These are phyloP conservation scores for Globisporangium sylvaticum DNA, from an alignment of 352 stramenopile species.

Conservation along the genomic window DNA sequence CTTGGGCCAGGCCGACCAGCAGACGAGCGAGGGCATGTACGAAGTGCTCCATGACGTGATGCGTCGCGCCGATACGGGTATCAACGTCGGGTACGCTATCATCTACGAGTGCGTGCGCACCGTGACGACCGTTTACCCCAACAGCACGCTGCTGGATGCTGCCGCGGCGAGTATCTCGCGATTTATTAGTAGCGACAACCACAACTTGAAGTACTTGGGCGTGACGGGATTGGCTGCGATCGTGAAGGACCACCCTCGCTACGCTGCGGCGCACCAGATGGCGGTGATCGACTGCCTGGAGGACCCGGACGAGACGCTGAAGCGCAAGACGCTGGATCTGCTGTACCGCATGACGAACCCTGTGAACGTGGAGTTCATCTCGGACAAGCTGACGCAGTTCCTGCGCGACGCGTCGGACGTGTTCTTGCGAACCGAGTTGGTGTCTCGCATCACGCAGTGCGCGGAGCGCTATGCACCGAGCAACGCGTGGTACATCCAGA, in stretches of 20 bases:
- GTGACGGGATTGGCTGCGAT: slow-evolving; percentile 98
- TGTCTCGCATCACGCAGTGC: slow-evolving; percentile 96
- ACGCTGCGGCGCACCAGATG: slow-evolving; percentile 99
- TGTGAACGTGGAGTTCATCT: slow-evolving; percentile 99
- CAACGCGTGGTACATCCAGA: slow-evolving; percentile 99
- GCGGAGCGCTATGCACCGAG: slow-evolving; percentile 96
- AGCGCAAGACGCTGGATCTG: slow-evolving; percentile 97
- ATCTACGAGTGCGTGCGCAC: slow-evolving; percentile 99
- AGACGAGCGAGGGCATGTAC: slow-evolving; percentile 98
- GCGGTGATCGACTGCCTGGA: slow-evolving; percentile 99
- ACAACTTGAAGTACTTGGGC: slow-evolving; percentile 99
- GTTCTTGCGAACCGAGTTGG: slow-evolving; percentile 97
- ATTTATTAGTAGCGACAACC: slow-evolving; percentile 94
- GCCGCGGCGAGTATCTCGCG: slow-evolving; percentile 90
- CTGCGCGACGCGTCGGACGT: slow-evolving; percentile 94
- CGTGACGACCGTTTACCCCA: slow-evolving; percentile 99
- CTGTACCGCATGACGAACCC: slow-evolving; percentile 99
- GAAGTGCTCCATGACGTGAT: slow-evolving; percentile 98
- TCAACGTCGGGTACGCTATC: slow-evolving; percentile 99
- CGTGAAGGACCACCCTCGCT: slow-evolving; percentile 94
- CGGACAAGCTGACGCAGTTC: slow-evolving; percentile 97
- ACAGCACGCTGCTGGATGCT: slow-evolving; percentile 95
- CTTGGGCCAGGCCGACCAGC: slow-evolving; percentile 93
- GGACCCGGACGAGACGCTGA: slow-evolving; percentile 98
- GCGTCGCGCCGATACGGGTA: slow-evolving; percentile 97